Conservation (phyloP, 2,329 filamentous ascomycete species). For the Colletotrichum cereale region DNA sequence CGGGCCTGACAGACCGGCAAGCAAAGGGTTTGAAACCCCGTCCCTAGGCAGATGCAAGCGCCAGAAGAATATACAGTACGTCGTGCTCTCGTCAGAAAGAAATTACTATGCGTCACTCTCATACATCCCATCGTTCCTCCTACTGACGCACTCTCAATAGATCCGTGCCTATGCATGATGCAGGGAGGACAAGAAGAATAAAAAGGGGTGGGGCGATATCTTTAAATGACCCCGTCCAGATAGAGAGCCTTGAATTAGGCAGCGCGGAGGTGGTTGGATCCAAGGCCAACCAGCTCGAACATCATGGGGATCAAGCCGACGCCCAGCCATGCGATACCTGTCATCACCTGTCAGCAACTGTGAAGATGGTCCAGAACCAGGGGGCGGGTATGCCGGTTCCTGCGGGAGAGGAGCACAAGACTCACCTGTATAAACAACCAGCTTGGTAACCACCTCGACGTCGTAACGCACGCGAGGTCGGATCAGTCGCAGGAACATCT, state of each 20-base stretch:
- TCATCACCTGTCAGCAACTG: slow-evolving; percentile 40
- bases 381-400: slow-evolving; percentile 14
- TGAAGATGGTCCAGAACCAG: slow-evolving; percentile 4
- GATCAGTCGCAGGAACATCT: slow-evolving; percentile 87
- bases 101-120: slow-evolving; percentile 26
- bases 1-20: neutral
- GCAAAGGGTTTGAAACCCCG: slow-evolving; percentile 5
- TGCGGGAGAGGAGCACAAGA: slow-evolving; percentile 29
- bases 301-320: slow-evolving; percentile 80
- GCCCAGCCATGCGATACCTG: slow-evolving; percentile 86
- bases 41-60: slow-evolving; percentile 26
- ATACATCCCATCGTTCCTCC: neutral
- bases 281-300: slow-evolving; percentile 72
- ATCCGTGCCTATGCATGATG: slow-evolving; percentile 26
- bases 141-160: neutral
- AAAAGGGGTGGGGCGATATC: neutral
- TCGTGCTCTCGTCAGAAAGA: slow-evolving; percentile 34
- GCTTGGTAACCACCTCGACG: slow-evolving; percentile 97
- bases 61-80: slow-evolving; percentile 32
- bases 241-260: slow-evolving; percentile 14
- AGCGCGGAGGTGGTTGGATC: slow-evolving; percentile 55
- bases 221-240: neutral
- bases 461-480: slow-evolving; percentile 94
- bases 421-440: slow-evolving; percentile 93
- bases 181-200: slow-evolving; percentile 16